Evolutionary conservation across 2,329 filamentous ascomycete species (phyloP), one percentile per base, ranked within the genome.

Genomic region (Hymenoscyphus repandus): DNA sequence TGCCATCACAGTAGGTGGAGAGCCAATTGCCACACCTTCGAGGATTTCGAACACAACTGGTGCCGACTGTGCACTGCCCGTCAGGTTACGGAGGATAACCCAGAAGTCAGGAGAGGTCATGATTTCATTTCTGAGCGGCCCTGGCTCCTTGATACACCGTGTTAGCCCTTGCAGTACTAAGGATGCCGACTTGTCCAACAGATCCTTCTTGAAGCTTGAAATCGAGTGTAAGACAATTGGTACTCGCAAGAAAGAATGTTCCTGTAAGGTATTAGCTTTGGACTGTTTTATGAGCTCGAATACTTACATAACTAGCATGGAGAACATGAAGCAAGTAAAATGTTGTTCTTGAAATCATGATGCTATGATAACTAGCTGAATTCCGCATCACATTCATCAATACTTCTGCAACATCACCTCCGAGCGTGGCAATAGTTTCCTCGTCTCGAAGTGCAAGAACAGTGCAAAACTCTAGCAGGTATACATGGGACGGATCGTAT

Each of bases 41-140:
- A 96, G 75, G n/a, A 97, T 87, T 49, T 86, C 82, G 66, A 97
- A 97, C 0, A 95, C 90, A 13, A 85, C 77, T 0, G 84, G 76
- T 1, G 90, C 87, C 22, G 86, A 85, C 47, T 88, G 84, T 2
- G 81, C 72, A 54, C 85, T 79, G 20, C 76, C 74, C 42, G 88
- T 83, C 15, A 99, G 73, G 31, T 83, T 80, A 54, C 90, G 85
- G 47, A 99, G 74, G 12, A 96, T 88, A 5, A 86, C 86, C 93
- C 93, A 99, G 68, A 99, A 97, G 65, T 99, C 93, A 0, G 93
- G 93, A 15, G 92, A 97, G 12, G 89, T 92, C 70, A 95, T 95
- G 59, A 97, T 88, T 70, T 97, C 92, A 59, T 88, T 96, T 51
- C 89, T 83, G 27, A 99, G 73, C 11, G 87, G 82, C 22, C 84